Conservation (phyloP, 2,329 filamentous ascomycete species). For the Pseudocercospora crystallina region DNA sequence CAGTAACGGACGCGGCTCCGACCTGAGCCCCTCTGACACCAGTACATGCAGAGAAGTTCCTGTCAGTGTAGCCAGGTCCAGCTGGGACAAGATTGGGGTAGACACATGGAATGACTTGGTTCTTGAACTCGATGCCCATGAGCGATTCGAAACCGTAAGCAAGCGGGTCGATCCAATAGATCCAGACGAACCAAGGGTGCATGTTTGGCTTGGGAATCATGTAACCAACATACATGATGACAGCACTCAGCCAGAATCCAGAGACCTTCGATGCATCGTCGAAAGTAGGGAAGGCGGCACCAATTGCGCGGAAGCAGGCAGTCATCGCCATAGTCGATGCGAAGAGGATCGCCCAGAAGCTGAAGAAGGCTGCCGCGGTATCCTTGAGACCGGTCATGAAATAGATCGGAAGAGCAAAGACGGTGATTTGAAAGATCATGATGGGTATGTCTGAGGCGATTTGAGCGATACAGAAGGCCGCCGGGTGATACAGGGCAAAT, state of each 20-base stretch:
- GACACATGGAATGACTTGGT: slow-evolving; percentile 57
- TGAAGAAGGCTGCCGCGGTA: slow-evolving; percentile 59
- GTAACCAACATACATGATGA: slow-evolving; percentile 37
- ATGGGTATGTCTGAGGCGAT: slow-evolving; percentile 55
- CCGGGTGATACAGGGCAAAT: slow-evolving; percentile 41
- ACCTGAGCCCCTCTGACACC: slow-evolving; percentile 58
- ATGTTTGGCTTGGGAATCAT: slow-evolving; percentile 35
- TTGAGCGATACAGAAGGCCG: slow-evolving; percentile 53
- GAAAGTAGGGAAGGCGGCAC: slow-evolving; percentile 32
- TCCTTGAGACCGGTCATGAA: slow-evolving; percentile 62
- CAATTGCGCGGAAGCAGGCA: slow-evolving; percentile 47
- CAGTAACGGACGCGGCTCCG: slow-evolving; percentile 56
- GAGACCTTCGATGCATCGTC: slow-evolving; percentile 34
- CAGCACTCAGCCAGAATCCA: slow-evolving; percentile 29
- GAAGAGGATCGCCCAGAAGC: slow-evolving; percentile 57
- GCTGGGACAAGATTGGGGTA: slow-evolving; percentile 41
- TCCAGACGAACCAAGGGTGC: slow-evolving; percentile 55
- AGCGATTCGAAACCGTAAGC: slow-evolving; percentile 52
- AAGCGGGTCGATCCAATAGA: slow-evolving; percentile 58
- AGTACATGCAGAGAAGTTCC: slow-evolving; percentile 38
- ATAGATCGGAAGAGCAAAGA: slow-evolving; percentile 61
- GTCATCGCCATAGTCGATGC: slow-evolving; percentile 48
- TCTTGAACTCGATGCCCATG: slow-evolving; percentile 66
- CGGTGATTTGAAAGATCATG: slow-evolving; percentile 57
- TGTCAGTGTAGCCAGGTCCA: slow-evolving; percentile 41